These are phyloP conservation scores for Ogataea salicorniae DNA, from an alignment of 805 yeast species.

Conservation along the genomic window DNA sequence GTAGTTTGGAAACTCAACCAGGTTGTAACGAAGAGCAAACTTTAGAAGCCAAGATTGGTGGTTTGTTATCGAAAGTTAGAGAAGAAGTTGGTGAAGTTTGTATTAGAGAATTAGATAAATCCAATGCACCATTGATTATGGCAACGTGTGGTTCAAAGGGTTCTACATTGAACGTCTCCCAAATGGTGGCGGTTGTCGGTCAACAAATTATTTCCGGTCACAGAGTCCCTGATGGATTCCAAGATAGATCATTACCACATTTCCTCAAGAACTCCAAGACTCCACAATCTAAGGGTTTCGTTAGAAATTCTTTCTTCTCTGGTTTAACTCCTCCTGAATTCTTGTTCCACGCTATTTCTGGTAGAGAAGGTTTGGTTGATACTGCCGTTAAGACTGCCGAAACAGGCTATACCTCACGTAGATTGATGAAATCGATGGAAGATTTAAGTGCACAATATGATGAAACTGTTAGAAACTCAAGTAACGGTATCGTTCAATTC, in stretches of 20 bases:
- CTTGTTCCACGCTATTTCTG: slow-evolving; percentile 96
- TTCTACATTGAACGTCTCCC: slow-evolving; percentile 95
- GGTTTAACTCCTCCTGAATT: slow-evolving; percentile 97
- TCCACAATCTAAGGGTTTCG: slow-evolving; percentile 97
- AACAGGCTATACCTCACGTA: slow-evolving; percentile 97
- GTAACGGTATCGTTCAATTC: slow-evolving; percentile 95
- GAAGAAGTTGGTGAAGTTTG: slow-evolving; percentile 99
- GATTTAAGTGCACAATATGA: slow-evolving; percentile 93
- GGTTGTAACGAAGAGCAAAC: slow-evolving; percentile 99
- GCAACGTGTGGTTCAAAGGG: slow-evolving; percentile 99
- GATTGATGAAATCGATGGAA: slow-evolving; percentile 95
- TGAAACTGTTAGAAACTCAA: slow-evolving; percentile 88
- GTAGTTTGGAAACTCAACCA: slow-evolving; percentile 94
- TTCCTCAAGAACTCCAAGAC: slow-evolving; percentile 93
- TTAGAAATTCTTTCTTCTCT: slow-evolving; percentile 88
- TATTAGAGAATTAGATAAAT: slow-evolving; percentile 80
- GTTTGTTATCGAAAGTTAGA: slow-evolving; percentile 91
- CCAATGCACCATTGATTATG: slow-evolving; percentile 97
- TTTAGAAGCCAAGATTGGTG: slow-evolving; percentile 95
- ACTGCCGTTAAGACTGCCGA: slow-evolving; percentile 99
- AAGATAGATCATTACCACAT: slow-evolving; percentile 96
- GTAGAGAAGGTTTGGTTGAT: slow-evolving; percentile 99
- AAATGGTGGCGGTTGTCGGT: slow-evolving; percentile 99
- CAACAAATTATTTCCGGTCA: slow-evolving; percentile 98
- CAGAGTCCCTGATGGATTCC: slow-evolving; percentile 99